phyloP scores from a whole-genome alignment of 2,329 filamentous ascomycete genomes.

The Alternaria incomplexa region DNA sequence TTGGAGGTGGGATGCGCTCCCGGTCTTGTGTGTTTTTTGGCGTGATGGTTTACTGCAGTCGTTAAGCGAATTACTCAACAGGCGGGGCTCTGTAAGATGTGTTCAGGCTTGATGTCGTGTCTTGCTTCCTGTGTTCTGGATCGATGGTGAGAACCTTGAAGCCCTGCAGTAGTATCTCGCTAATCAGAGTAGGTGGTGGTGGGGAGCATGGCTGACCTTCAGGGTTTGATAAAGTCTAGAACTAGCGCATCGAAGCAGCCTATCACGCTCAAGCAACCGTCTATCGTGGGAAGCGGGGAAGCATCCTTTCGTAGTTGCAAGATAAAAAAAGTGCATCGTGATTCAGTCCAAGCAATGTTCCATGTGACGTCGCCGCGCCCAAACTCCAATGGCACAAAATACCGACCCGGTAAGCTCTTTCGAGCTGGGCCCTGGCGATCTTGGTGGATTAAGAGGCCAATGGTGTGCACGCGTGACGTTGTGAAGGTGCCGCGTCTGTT shows the following conservation, averaged over 20 bases:
- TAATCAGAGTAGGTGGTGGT: slow-evolving; percentile 28
- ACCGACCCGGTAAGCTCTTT: slow-evolving; percentile 15
- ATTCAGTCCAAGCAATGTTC: neutral
- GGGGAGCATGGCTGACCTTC: slow-evolving; percentile 20
- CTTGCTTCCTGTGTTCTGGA: slow-evolving; percentile 12
- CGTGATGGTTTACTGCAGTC: slow-evolving; percentile 5
- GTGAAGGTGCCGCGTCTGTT: slow-evolving; percentile 23
- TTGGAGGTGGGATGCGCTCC: slow-evolving; percentile 19
- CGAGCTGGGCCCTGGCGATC: slow-evolving; percentile 34
- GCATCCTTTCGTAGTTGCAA: neutral
- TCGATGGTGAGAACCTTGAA: slow-evolving; percentile 28
- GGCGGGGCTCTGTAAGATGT: slow-evolving; percentile 1
- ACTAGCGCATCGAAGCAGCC: slow-evolving; percentile 22
- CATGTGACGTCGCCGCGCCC: slow-evolving; percentile 9
- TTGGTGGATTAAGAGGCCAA: slow-evolving; percentile 17
- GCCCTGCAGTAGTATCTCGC: slow-evolving; percentile 36
- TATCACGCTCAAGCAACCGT: slow-evolving; percentile 15
- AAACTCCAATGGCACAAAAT: slow-evolving; percentile 8
- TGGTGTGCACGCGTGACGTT: slow-evolving; percentile 42
- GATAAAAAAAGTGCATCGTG: slow-evolving; percentile 4
- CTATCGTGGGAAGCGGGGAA: slow-evolving; percentile 13
- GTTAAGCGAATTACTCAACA: slow-evolving; percentile 2
- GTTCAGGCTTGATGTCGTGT: neutral
- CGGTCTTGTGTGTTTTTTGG: slow-evolving; percentile 9
- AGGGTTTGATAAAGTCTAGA: slow-evolving; percentile 11